Evolutionary conservation across 164 flowering plant species (phyloP).

Genomic region (Annona squamosa): DNA sequence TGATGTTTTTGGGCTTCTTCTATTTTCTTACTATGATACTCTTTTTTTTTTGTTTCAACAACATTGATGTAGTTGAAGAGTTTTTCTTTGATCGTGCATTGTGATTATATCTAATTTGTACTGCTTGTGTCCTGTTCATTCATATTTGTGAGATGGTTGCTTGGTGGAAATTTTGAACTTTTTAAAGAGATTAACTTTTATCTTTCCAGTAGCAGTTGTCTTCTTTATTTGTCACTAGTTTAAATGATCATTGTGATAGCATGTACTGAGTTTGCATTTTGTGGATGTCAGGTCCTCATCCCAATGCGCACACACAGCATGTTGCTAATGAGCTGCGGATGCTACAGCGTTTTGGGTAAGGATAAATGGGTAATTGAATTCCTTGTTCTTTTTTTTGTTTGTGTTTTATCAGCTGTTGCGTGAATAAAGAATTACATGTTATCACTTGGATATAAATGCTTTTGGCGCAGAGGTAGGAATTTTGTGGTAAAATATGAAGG

Average conservation of each 20-base stretch:
- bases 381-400: neutral
- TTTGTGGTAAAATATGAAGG: slow-evolving; percentile 76
- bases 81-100: neutral
- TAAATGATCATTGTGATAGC: neutral
- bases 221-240: neutral
- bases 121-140: neutral
- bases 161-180: neutral
- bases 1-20: too few species aligned
- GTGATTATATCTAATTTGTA: neutral
- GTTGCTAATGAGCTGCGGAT: slow-evolving; percentile 62
- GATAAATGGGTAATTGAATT: neutral
- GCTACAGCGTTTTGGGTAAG: slow-evolving; percentile 87
- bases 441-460: neutral
- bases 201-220: too few species aligned
- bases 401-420: neutral
- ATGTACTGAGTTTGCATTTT: neutral
- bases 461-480: slow-evolving; percentile 58
- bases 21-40: too few species aligned
- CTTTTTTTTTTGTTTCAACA: too few species aligned
- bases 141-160: neutral
- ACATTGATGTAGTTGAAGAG: neutral
- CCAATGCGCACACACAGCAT: slow-evolving; percentile 56
- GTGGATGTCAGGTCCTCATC: slow-evolving; percentile 59
- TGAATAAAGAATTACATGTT: neutral
- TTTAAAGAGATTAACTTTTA: too few species aligned